These are phyloP conservation scores for Yamadazyma songkhlaensis DNA, from an alignment of 1,139 yeast genomes.

Conservation along the genomic window DNA sequence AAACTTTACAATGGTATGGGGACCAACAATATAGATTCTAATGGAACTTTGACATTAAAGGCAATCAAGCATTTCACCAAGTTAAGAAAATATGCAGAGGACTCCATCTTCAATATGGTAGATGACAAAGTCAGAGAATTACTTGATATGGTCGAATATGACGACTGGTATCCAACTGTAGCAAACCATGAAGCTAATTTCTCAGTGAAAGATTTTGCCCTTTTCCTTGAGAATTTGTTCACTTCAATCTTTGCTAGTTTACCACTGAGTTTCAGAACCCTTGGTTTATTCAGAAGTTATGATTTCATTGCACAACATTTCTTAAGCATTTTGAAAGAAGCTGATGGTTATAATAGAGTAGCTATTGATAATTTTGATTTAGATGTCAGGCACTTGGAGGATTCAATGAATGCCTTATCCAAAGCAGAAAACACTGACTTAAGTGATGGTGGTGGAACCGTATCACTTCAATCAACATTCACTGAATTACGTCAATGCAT, in stretches of 20 bases:
- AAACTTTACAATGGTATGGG: conserved; percentile 55
- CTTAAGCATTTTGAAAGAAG: conserved; percentile 55
- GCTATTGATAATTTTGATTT: conserved; percentile 46
- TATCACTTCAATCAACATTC: conserved; percentile 44
- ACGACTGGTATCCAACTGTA: conserved; percentile 59
- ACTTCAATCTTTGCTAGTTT: conserved; percentile 82
- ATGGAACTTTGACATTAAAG: conserved; percentile 37
- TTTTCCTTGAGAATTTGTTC: conserved; percentile 81
- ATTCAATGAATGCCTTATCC: conserved; percentile 29
- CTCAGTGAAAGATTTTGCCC: conserved; percentile 82
- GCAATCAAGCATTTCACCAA: conserved; percentile 52
- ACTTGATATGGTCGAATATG: conserved; percentile 81
- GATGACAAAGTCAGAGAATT: conserved; percentile 78
- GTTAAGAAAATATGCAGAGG: conserved; percentile 75
- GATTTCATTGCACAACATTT: conserved; percentile 80
- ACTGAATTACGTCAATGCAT: conserved; percentile 45
- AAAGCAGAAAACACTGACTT: conserved; percentile 7
- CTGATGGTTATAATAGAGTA: conserved; percentile 35
- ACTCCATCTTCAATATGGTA: conserved; percentile 73
- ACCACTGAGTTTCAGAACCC: conserved; percentile 73
- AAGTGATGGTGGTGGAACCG: conserved; percentile 30
- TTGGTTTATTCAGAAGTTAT: conserved; percentile 80
- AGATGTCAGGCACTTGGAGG: conserved; percentile 41
- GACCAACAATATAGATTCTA: conserved; percentile 38
- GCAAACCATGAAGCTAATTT: conserved; percentile 64